A percentile compares a stretch with the other conserved stretches of the same genome.
phyloP scores from a whole-genome alignment of 352 stramenopile species.

The Phytophthora hybrid region DNA sequence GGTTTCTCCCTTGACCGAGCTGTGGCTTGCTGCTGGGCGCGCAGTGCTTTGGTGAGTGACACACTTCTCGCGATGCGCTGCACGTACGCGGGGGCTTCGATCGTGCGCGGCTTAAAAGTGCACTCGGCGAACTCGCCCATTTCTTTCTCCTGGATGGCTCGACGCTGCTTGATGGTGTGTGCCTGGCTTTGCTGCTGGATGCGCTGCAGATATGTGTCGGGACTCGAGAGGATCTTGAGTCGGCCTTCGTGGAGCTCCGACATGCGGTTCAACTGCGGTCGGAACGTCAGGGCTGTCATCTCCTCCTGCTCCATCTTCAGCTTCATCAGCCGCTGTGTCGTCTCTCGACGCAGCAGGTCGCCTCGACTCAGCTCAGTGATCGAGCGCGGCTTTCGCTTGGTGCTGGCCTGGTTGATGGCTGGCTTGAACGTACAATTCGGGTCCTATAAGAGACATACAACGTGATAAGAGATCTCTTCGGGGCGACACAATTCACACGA shows the following conservation, averaged over 20 bases:
- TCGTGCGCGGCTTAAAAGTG: constrained; percentile 87
- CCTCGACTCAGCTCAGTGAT: constrained; percentile 86
- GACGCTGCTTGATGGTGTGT: constrained; percentile 75
- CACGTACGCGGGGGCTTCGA: constrained; percentile 84
- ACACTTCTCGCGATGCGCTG: constrained; percentile 85
- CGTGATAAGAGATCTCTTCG: not conserved
- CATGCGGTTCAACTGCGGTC: constrained; percentile 73
- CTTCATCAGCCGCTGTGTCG: constrained; percentile 83
- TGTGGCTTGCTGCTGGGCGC: constrained; percentile 60
- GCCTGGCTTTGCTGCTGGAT: constrained; percentile 83
- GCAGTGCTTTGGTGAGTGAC: constrained; percentile 71
- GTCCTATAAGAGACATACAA: constrained; percentile 46
- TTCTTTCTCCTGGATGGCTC: constrained; percentile 82
- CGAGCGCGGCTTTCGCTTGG: constrained; percentile 65
- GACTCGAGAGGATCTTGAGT: constrained; percentile 82
- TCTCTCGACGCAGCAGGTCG: constrained; percentile 80
- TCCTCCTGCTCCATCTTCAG: constrained; percentile 90
- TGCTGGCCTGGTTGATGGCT: constrained; percentile 78
- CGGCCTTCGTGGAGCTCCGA: constrained; percentile 74
- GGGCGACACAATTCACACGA: not conserved
- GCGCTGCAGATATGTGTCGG: constrained; percentile 84
- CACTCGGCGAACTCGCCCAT: constrained; percentile 86
- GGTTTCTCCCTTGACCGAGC: constrained; percentile 58
- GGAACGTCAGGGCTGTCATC: constrained; percentile 84
- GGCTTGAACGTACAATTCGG: constrained; percentile 88